These are phyloP conservation scores for Tetracladium maxilliforme DNA, from an alignment of 2,329 filamentous ascomycete species.

Conservation along the genomic window DNA sequence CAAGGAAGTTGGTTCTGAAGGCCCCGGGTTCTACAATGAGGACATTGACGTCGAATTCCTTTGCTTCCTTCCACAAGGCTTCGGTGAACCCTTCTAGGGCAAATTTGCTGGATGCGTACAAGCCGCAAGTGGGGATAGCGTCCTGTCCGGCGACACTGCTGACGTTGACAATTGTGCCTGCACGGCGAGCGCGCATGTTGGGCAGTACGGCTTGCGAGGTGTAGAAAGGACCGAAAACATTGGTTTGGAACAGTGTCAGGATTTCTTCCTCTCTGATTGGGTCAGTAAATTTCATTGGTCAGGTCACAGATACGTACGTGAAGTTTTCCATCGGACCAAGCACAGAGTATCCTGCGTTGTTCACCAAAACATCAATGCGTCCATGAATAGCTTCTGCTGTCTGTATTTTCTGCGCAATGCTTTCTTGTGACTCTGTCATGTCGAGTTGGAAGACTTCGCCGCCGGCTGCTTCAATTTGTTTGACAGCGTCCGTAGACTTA, in stretches of 20 bases:
- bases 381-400: too few relatives aligned
- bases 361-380: conserved; percentile 17
- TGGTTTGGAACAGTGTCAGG: conserved; percentile 16
- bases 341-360: conserved; percentile 16
- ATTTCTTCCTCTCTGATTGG: not conserved
- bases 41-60: conserved; percentile 21
- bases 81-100: conserved; percentile 25
- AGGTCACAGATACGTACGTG: conserved; percentile 6
- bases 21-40: conserved; percentile 33
- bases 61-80: conserved; percentile 25
- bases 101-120: conserved; percentile 29
- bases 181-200: conserved; percentile 15
- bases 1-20: conserved; percentile 34
- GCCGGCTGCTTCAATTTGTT: too few relatives aligned
- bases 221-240: conserved; percentile 24
- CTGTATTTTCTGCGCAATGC: too few relatives aligned
- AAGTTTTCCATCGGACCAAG: conserved; percentile 12
- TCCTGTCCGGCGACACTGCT: conserved; percentile 30
- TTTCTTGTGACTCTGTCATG: too few relatives aligned
- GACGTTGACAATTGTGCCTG: conserved; percentile 26
- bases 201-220: conserved; percentile 20
- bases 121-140: conserved; percentile 15
- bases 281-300: not conserved
- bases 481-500: too few relatives aligned
- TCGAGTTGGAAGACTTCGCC: too few relatives aligned